A percentile compares a stretch with the other conserved stretches of the same genome.
phyloP scores from a whole-genome alignment of 768 basidiomycete species.

The Coprinellus micaceus region DNA sequence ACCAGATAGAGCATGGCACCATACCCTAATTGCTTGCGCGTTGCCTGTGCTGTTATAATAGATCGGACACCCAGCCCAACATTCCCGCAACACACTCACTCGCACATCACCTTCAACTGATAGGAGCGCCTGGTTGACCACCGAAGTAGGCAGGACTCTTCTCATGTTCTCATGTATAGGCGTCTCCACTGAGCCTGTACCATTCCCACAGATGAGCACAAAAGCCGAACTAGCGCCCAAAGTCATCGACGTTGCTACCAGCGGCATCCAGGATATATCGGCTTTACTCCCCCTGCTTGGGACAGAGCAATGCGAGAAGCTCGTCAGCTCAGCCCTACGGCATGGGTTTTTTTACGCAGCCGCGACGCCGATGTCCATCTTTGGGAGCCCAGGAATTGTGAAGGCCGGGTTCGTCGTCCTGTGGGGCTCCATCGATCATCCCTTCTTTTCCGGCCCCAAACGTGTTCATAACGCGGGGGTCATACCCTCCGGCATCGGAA shows the following conservation, averaged over 20 bases:
- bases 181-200: too few species aligned
- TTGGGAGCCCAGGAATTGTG: conserved; percentile 21
- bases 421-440: conserved; percentile 10
- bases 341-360: conserved; percentile 21
- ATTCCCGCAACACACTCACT: too few species aligned
- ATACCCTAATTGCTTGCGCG: too few species aligned
- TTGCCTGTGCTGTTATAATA: too few species aligned
- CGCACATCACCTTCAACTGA: too few species aligned
- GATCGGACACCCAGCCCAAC: too few species aligned
- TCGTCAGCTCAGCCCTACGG: conserved; percentile 16
- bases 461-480: not conserved
- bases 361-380: conserved; percentile 21
- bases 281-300: conserved; percentile 22
- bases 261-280: conserved; percentile 22
- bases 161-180: too few species aligned
- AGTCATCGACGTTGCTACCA: conserved; percentile 1
- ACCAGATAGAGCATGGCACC: too few species aligned
- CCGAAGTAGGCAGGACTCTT: too few species aligned
- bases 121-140: too few species aligned
- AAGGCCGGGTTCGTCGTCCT: conserved; percentile 17
- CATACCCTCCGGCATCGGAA: not conserved
- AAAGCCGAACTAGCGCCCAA: too few species aligned
- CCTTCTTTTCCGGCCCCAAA: not conserved
- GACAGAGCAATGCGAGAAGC: conserved; percentile 22
- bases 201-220: too few species aligned